Base-by-base conservation (phyloP, 2,329 filamentous ascomycete species). In the Emmonsiellopsis sp. region DNA sequence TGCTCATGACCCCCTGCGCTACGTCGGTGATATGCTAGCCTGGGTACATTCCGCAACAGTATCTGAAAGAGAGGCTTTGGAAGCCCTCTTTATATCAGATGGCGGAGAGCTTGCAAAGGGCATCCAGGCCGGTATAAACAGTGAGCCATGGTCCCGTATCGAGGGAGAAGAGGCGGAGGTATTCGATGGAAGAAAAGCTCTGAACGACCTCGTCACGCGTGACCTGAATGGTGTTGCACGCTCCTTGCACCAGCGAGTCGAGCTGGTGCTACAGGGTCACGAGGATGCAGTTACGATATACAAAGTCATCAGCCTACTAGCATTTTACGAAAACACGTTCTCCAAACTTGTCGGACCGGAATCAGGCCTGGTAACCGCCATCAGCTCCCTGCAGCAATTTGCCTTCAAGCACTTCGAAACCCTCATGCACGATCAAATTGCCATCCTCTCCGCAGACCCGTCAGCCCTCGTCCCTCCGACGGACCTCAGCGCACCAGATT, bases 41-140 rank as follows among this genome's bases (percentile, higher is more conserved):
- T 98, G 93, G 93, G 84, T 87, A 5, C 93, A 98, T 67, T 95
- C 93, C 0, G 87, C 91, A 2, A 86, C 92, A 0, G 93, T 98
- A 1, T 94, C 92, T 34, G 93, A 98, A 69, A 82, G 88, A 51
- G 93, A 98, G 69, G 90, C 91, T 0, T 77, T 98, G 5, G 92
- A 97, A 67, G 83, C 89, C 2, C 75, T 98, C 0, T 98, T 98
- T 65, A 85, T 96, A 42, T 86, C 87, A 0, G 91, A 96, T 57
- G 91, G 88, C 2, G 87, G 93, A 57, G 89, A 95, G 62, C 87
- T 97, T 53, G 86, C 86, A 31, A 87, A 84, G 58, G 88, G 86
- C 0, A 84, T 96, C 31, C 83, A 88, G 63, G 84, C 85, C 43
- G 89, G 89, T 0, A 78, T 87, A 34, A 85, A 88, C 59, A 89